Percentiles rank a stretch among this genome's conserved stretches.
Conservation (phyloP, 306 rosid genomes). For the Fragaria ananassa region DNA sequence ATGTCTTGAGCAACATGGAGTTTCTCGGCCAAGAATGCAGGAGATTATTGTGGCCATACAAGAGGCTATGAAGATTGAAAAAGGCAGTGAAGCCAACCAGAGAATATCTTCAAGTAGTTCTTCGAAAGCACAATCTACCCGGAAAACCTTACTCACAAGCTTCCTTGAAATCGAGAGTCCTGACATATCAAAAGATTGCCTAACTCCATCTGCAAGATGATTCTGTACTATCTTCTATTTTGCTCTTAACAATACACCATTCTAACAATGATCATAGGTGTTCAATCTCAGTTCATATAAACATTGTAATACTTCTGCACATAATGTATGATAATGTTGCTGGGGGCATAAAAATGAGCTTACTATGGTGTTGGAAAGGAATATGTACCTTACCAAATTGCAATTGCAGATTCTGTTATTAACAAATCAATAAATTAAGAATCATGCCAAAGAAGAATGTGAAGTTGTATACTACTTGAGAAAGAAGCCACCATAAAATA, state of each 20-base stretch:
- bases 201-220: slow-evolving; percentile 78
- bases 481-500: not conserved
- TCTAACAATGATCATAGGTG: not conserved
- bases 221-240: not conserved
- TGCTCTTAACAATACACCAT: not conserved
- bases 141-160: slow-evolving; percentile 85
- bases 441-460: not conserved
- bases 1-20: slow-evolving; percentile 82
- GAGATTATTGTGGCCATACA: slow-evolving; percentile 84
- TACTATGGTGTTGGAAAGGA: not conserved
- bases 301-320: not conserved
- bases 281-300: not conserved
- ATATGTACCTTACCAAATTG: not conserved
- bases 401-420: not conserved
- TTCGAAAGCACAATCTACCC: slow-evolving; percentile 64
- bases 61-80: slow-evolving; percentile 77
- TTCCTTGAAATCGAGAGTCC: slow-evolving; percentile 93
- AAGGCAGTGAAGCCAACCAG: slow-evolving; percentile 41
- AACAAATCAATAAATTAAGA: not conserved
- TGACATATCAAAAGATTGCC: slow-evolving; percentile 57
- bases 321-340: not conserved
- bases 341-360: not conserved
- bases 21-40: slow-evolving; percentile 91
- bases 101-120: slow-evolving; percentile 44
- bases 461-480: not conserved